phyloP scores from a whole-genome alignment of 306 rosid species.

The Ormosia semicastrata region DNA sequence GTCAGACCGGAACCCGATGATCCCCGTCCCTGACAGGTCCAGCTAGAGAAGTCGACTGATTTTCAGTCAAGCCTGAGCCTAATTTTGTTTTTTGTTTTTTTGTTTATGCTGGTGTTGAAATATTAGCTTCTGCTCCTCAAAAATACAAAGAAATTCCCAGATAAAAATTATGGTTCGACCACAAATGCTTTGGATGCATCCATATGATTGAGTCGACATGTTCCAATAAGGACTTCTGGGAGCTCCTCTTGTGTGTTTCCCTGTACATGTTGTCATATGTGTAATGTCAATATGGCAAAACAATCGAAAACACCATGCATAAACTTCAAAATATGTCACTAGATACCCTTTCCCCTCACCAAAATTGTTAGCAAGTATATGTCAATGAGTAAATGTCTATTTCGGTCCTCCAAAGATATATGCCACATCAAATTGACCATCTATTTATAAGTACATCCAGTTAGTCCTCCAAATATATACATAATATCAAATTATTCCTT shows the following conservation, averaged over 20 bases:
- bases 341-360: neutral
- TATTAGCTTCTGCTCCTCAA: neutral
- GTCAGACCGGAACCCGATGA: neutral
- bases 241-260: constrained; percentile 69
- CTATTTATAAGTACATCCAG: neutral
- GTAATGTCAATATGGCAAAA: neutral
- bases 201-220: constrained; percentile 63
- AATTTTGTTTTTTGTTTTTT: neutral
- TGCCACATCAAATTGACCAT: neutral
- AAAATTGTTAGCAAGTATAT: neutral
- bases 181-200: constrained; percentile 52
- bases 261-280: constrained; percentile 31
- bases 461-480: neutral
- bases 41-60: neutral
- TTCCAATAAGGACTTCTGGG: constrained; percentile 69
- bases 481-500: neutral
- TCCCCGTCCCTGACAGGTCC: neutral
- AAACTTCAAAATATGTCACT: neutral
- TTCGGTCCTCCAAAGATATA: neutral
- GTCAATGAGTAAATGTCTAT: too few species aligned
- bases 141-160: neutral
- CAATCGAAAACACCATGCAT: neutral
- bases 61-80: neutral
- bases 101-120: neutral
- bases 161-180: constrained; percentile 22